Conservation (phyloP, 2,329 filamentous ascomycete species). For the Fusarium buxicola region DNA sequence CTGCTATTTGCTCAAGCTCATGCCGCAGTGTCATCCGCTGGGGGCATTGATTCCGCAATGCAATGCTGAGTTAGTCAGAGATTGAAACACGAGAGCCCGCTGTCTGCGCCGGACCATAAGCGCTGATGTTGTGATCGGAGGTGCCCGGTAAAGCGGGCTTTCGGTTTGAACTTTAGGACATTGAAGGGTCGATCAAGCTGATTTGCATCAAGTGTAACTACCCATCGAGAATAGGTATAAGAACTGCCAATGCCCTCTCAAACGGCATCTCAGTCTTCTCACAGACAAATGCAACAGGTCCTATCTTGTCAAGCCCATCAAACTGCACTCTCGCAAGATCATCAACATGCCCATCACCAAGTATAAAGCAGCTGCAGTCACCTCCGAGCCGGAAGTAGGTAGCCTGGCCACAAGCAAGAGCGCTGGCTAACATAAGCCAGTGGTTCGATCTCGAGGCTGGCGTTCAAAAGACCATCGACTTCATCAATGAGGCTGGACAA, state of each 20-base stretch:
- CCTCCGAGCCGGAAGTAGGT: conserved; percentile 37
- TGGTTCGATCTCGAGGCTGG: conserved; percentile 69
- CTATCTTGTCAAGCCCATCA: background rate
- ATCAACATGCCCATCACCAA: conserved; percentile 39
- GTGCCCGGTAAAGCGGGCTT: background rate
- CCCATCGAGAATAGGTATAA: background rate
- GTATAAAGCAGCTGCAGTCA: conserved; percentile 43
- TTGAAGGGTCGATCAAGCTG: background rate
- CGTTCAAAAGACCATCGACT: conserved; percentile 66
- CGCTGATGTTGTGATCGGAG: background rate
- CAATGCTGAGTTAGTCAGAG: background rate
- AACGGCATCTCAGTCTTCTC: background rate
- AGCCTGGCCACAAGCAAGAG: fast-evolving
- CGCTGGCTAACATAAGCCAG: conserved; percentile 14
- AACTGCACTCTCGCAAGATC: background rate
- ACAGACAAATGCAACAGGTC: background rate
- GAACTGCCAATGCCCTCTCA: background rate
- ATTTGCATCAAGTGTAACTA: background rate
- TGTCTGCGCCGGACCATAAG: background rate
- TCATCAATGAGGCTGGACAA: conserved; percentile 66
- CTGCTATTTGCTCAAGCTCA: background rate
- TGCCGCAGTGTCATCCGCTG: background rate
- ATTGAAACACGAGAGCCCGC: background rate
- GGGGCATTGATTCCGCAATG: background rate
- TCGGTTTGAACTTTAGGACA: background rate